phyloP scores from a whole-genome alignment of 1,139 yeast species.

The Saccharomycopsis hybrid region DNA sequence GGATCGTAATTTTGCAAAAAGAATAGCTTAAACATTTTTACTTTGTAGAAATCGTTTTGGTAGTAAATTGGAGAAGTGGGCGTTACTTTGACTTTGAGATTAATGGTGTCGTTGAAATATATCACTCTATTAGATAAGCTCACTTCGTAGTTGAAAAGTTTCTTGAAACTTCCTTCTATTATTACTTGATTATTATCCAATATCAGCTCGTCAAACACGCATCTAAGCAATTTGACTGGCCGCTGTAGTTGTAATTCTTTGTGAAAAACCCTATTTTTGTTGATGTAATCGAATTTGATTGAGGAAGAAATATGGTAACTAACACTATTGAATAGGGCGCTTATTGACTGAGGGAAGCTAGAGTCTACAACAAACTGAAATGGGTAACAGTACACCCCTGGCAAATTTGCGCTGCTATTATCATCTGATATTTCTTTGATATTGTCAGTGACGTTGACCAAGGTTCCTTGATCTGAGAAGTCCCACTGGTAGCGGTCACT shows the following conservation, averaged over 20 bases:
- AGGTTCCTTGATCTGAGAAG: background rate
- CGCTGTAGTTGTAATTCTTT: background rate
- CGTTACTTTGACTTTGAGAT: background rate
- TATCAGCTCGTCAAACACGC: background rate
- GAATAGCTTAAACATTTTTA: constrained; percentile 1
- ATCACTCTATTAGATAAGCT: background rate
- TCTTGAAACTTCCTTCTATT: constrained; percentile 6
- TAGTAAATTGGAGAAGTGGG: background rate
- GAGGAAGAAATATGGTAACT: background rate
- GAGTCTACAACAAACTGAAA: constrained; percentile 11
- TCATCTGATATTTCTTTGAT: background rate
- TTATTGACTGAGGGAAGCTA: constrained; percentile 8
- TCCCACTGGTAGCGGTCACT: background rate
- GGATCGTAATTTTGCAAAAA: constrained; percentile 7
- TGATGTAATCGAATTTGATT: background rate
- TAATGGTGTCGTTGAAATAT: constrained; percentile 7
- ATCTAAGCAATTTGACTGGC: constrained; percentile 4
- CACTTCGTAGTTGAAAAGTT: constrained; percentile 8
- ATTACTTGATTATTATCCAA: background rate
- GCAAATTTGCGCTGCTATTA: background rate
- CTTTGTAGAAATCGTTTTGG: background rate
- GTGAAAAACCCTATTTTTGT: background rate
- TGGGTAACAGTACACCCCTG: constrained; percentile 6
- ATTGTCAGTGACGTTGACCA: background rate
- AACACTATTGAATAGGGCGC: constrained; percentile 1